Evolutionary conservation across 1,284 basidiomycete species (phyloP).

Genomic region (Ceratobasidium sp.): DNA sequence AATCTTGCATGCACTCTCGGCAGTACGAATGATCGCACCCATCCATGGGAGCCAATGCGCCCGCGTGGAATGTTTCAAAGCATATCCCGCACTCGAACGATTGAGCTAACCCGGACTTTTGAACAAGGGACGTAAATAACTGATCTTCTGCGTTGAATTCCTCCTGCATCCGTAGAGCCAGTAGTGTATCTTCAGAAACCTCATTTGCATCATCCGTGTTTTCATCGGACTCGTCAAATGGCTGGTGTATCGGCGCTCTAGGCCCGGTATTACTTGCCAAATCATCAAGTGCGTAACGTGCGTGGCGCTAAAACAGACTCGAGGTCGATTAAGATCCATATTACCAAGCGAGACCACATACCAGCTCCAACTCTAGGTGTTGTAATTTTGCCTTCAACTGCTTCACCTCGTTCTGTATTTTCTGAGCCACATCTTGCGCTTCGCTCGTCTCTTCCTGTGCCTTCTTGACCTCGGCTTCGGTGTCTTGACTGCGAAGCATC

Average conservation of each 20-base stretch:
- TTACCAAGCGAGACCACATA: constrained; percentile 36
- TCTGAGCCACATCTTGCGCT: too few species aligned
- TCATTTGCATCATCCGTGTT: too few species aligned
- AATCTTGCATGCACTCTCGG: constrained; percentile 61
- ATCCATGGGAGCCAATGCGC: constrained; percentile 60
- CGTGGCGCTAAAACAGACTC: constrained; percentile 1
- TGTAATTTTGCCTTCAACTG: constrained; percentile 54
- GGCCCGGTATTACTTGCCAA: too few species aligned
- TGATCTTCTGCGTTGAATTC: constrained; percentile 55
- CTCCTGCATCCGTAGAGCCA: constrained; percentile 58
- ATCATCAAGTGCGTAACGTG: constrained; percentile 9
- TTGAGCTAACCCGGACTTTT: too few species aligned
- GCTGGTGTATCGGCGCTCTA: too few species aligned
- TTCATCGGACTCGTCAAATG: constrained; percentile 60
- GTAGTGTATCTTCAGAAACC: background rate
- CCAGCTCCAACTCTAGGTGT: constrained; percentile 49
- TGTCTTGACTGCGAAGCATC: constrained; percentile 50
- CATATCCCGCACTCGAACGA: constrained; percentile 68
- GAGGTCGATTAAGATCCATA: background rate
- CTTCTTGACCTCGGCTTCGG: constrained; percentile 62
- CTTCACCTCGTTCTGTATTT: constrained; percentile 57
- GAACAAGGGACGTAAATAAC: background rate
- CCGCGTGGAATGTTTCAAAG: constrained; percentile 61
- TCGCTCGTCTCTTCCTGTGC: too few species aligned
- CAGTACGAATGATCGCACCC: constrained; percentile 67